These are phyloP conservation scores for Pleurotus cornucopiae DNA, from an alignment of 768 basidiomycete species.

Conservation along the genomic window DNA sequence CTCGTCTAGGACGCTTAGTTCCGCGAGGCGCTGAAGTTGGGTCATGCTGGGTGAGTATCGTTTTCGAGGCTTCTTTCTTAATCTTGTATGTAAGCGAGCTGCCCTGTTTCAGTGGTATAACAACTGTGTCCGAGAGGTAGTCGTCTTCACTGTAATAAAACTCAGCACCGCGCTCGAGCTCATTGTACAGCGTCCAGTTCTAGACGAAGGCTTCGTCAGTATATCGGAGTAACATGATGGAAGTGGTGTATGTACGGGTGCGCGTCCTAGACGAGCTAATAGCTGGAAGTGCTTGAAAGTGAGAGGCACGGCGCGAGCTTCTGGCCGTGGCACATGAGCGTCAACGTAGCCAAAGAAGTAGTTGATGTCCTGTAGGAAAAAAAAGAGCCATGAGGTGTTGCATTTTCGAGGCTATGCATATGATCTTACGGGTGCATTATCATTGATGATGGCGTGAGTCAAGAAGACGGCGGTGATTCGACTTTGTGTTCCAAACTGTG, in stretches of 20 bases:
- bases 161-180: constrained; percentile 61
- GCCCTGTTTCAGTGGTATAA: constrained; percentile 4
- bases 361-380: neutral
- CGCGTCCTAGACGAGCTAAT: constrained; percentile 62
- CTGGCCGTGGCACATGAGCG: neutral
- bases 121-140: constrained; percentile 41
- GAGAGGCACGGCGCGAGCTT: constrained; percentile 47
- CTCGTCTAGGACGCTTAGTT: constrained; percentile 58
- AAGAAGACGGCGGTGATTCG: constrained; percentile 63
- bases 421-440: constrained; percentile 40
- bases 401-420: constrained; percentile 2
- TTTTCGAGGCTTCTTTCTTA: constrained; percentile 34
- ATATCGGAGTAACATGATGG: neutral
- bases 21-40: constrained; percentile 13
- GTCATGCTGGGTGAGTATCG: neutral
- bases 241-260: constrained; percentile 43
- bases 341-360: constrained; percentile 7
- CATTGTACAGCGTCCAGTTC: constrained; percentile 52
- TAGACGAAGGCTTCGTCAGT: constrained; percentile 17
- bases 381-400: neutral
- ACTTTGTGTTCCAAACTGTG: constrained; percentile 51
- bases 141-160: constrained; percentile 72
- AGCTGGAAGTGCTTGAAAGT: constrained; percentile 75
- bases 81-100: constrained; percentile 19
- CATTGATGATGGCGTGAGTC: constrained; percentile 71